phyloP scores from a whole-genome alignment of 495 filamentous ascomycete species.

The Aspergillus nanangensis region DNA sequence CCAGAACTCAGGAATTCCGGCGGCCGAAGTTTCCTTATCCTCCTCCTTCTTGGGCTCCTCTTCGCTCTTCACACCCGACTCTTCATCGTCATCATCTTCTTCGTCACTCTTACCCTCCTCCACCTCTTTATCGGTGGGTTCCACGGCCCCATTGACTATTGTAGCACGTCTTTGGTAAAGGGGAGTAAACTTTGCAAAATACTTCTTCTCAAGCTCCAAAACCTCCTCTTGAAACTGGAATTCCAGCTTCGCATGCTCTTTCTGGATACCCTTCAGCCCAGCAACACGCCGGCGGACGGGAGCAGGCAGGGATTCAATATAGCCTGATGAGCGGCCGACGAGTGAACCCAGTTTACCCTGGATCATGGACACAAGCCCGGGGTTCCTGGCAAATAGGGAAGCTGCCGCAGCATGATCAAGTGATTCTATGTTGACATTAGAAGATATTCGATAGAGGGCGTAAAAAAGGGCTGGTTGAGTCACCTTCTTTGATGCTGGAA shows the following conservation, averaged over 20 bases:
- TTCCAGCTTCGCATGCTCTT: conserved; percentile 97
- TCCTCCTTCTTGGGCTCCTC: conserved; percentile 47
- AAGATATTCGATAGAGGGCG: background rate
- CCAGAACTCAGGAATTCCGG: conserved; percentile 98
- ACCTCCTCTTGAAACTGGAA: conserved; percentile 98
- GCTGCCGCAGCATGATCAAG: conserved; percentile 82
- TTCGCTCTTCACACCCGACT: conserved; percentile 46
- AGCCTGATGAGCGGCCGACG: conserved; percentile 92
- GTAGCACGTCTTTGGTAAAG: conserved; percentile 92
- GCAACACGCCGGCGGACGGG: conserved; percentile 88
- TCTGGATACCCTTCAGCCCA: conserved; percentile 95
- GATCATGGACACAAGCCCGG: conserved; percentile 90
- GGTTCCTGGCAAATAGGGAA: conserved; percentile 90
- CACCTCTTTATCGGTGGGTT: conserved; percentile 84
- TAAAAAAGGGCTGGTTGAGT: conserved; percentile 25
- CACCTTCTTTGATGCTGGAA: conserved; percentile 96
- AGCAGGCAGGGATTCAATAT: conserved; percentile 90
- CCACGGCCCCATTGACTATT: conserved; percentile 83
- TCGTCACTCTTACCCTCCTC: conserved; percentile 81
- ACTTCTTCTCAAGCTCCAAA: conserved; percentile 96
- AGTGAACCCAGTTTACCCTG: conserved; percentile 91
- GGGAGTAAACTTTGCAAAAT: conserved; percentile 96
- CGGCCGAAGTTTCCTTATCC: conserved; percentile 48
- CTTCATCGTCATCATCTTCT: conserved; percentile 62
- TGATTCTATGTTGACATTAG: conserved; percentile 58